Evolutionary conservation across 2,329 filamentous ascomycete species (phyloP).

Genomic region (Monascus ruber): DNA sequence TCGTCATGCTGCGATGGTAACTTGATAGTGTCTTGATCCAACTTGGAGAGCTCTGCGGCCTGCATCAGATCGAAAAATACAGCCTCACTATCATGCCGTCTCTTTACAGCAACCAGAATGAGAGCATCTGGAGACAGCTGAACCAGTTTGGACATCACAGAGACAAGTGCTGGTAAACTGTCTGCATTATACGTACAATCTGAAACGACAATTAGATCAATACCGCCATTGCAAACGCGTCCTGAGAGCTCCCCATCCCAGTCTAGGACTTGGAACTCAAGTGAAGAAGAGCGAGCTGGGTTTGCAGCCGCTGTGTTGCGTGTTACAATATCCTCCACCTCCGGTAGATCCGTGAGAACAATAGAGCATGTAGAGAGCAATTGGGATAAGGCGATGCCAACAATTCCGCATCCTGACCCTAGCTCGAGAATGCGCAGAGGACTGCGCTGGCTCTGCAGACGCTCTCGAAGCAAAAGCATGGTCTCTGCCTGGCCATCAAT

Average conservation of each 20-base stretch:
- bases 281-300: slow-evolving; percentile 30
- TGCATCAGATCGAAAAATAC: slow-evolving; percentile 54
- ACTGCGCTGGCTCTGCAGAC: slow-evolving; percentile 15
- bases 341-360: slow-evolving; percentile 53
- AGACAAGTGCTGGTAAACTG: slow-evolving; percentile 52
- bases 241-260: slow-evolving; percentile 48
- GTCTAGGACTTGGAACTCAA: slow-evolving; percentile 45
- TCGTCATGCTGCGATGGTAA: slow-evolving; percentile 27
- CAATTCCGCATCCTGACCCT: slow-evolving; percentile 57
- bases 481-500: slow-evolving; percentile 18
- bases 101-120: slow-evolving; percentile 54
- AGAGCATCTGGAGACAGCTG: slow-evolving; percentile 38
- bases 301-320: slow-evolving; percentile 42
- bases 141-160: slow-evolving; percentile 41
- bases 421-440: slow-evolving; percentile 49
- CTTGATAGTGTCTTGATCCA: slow-evolving; percentile 20
- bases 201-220: slow-evolving; percentile 53
- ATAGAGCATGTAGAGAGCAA: slow-evolving; percentile 42
- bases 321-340: slow-evolving; percentile 49
- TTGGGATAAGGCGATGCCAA: slow-evolving; percentile 52
- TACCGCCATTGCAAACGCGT: slow-evolving; percentile 23
- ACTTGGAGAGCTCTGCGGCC: slow-evolving; percentile 21
- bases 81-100: slow-evolving; percentile 54
- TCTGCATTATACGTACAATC: slow-evolving; percentile 66
- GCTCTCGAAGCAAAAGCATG: slow-evolving; percentile 20